These are phyloP conservation scores for Teunomyces gatunensis DNA, from an alignment of 805 yeast genomes.

Conservation along the genomic window DNA sequence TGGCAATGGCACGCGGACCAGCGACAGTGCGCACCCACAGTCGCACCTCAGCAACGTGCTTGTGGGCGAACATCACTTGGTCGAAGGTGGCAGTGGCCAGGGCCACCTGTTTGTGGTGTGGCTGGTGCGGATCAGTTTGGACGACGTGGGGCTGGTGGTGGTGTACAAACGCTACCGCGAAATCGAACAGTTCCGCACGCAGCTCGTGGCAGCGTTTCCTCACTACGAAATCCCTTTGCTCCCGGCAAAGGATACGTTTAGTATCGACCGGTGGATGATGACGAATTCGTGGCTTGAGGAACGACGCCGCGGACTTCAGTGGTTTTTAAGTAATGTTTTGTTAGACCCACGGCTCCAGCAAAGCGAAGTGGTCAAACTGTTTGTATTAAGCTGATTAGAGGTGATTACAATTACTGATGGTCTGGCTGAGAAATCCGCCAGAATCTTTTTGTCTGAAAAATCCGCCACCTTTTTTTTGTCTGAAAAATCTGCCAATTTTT, in stretches of 20 bases:
- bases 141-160: constrained; percentile 39
- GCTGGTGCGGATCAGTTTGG: constrained; percentile 35
- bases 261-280: constrained; percentile 36
- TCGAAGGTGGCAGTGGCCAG: constrained; percentile 37
- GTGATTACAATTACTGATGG: no score
- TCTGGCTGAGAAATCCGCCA: no score
- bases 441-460: no score
- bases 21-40: neutral
- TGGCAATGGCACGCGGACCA: neutral
- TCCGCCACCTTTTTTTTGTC: no score
- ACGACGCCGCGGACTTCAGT: constrained; percentile 56
- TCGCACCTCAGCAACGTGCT: constrained; percentile 14
- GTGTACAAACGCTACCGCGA: constrained; percentile 66
- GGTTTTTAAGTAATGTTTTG: constrained; percentile 54
- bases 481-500: no score
- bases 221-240: constrained; percentile 44
- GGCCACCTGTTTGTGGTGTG: constrained; percentile 39
- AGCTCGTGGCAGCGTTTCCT: constrained; percentile 37
- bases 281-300: constrained; percentile 48
- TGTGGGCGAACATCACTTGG: constrained; percentile 39
- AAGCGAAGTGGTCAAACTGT: constrained; percentile 36
- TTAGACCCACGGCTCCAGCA: constrained; percentile 47
- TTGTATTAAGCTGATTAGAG: constrained; percentile 22
- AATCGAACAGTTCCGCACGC: constrained; percentile 47
- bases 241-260: constrained; percentile 51